Evolutionary conservation across 2,329 filamentous ascomycete genomes (phyloP), one percentile per base, ranked within the genome.

Genomic region (Trichoderma sp.): DNA sequence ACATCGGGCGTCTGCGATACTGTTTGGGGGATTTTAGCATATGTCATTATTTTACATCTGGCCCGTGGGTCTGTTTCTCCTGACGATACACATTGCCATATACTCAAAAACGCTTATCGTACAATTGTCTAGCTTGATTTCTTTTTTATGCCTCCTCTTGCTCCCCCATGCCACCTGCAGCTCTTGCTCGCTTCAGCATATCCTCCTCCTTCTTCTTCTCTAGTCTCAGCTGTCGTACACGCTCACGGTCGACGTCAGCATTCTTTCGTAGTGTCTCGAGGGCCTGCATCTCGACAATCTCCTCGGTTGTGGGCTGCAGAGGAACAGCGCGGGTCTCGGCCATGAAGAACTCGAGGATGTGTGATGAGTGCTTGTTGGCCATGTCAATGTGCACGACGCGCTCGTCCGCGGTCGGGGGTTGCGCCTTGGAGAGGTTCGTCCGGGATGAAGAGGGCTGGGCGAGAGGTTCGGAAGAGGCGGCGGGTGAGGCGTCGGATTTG

Each of bases 271-370:
- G 81, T 70, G 88, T 87, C 73, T 86, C 83, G 16, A 92, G 74
- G 73, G 86, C 83, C 72, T 80, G 80, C 79, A 91, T 79, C 80
- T 89, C 84, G 63, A 82, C 80, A 69, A 83, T 75, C 73, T 94
- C 91, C 75, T 89, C 84, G 3, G 81, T 78, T 1, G 86, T 89
- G 2, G 89, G 83, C 70, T 84, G 75, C 1, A 94, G 77, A 28
- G 81, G 76, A 30, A 81, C 78, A 11, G 90, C 91, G 24, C 86
- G 85, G 24, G 90, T 91, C 77, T 88, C 83, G 69, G 81, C 80
- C 49, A 93, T 77, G 65, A 94, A 83, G 69, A 87, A 83, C 59
- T 84, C 79, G 21, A 93, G 80, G 70, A 94, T 94, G 43, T 87
- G 82, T 3, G 83, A 81, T 54, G 88, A 89, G 69, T 83, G 82